Conservation (phyloP, 2,329 filamentous ascomycete genomes). For the Diplodia scrobiculata region DNA sequence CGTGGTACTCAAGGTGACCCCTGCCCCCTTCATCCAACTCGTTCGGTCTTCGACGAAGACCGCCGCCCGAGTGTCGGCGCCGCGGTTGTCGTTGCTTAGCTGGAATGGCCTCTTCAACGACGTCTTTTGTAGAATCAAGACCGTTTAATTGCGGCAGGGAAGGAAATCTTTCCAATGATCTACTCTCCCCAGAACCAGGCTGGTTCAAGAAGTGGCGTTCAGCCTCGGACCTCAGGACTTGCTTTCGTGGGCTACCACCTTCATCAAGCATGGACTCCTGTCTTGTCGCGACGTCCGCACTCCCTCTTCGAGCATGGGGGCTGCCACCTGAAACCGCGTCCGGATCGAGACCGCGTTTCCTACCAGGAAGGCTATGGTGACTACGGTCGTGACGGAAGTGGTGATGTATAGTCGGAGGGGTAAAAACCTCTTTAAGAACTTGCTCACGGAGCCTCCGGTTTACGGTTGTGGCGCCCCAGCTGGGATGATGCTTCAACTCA, state of each 20-base stretch:
- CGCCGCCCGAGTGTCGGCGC: constrained; percentile 84
- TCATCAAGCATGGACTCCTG: constrained; percentile 7
- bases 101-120: constrained; percentile 33
- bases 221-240: constrained; percentile 48
- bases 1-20: constrained; percentile 86
- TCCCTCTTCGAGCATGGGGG: constrained; percentile 44
- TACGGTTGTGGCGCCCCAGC: constrained; percentile 88
- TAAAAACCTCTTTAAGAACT: constrained; percentile 88
- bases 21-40: constrained; percentile 67
- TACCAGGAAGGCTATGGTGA: constrained; percentile 27
- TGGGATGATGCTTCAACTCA: constrained; percentile 54
- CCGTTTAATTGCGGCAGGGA: constrained; percentile 27
- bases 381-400: constrained; percentile 63
- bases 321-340: background rate
- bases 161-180: constrained; percentile 26
- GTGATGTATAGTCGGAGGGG: constrained; percentile 79
- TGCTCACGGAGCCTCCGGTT: constrained; percentile 87
- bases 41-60: constrained; percentile 69
- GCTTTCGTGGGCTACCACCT: constrained; percentile 39
- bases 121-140: constrained; percentile 35
- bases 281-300: constrained; percentile 40
- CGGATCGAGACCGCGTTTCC: constrained; percentile 12
- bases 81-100: constrained; percentile 42
- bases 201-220: constrained; percentile 36
- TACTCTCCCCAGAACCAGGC: constrained; percentile 15